These are phyloP conservation scores for Cystofilobasidium ferigula DNA, from an alignment of 768 basidiomycete species.

Conservation along the genomic window DNA sequence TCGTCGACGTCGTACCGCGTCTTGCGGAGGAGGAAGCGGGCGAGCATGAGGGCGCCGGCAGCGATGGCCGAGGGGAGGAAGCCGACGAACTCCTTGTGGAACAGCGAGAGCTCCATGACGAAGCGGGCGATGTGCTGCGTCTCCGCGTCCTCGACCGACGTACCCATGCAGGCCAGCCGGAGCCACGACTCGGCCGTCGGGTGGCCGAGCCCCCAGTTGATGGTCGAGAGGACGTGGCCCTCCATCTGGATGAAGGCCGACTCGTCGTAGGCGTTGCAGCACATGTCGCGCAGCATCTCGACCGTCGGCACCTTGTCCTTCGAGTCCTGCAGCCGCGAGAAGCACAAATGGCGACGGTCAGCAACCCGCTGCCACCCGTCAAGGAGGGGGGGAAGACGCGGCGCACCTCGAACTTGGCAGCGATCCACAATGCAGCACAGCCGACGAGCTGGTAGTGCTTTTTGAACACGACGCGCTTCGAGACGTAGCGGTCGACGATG, in stretches of 20 bases:
- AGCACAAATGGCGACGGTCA: not conserved
- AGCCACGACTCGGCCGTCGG: constrained; percentile 98
- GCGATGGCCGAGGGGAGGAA: constrained; percentile 78
- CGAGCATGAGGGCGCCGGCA: constrained; percentile 73
- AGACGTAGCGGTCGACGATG: constrained; percentile 98
- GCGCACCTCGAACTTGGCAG: constrained; percentile 79
- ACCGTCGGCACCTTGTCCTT: constrained; percentile 97
- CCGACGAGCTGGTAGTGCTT: constrained; percentile 99
- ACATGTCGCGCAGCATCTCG: constrained; percentile 85
- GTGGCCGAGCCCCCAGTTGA: constrained; percentile 92
- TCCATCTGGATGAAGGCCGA: constrained; percentile 99
- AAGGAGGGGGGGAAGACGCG: not conserved
- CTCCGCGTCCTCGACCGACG: constrained; percentile 69
- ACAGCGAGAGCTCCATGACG: constrained; percentile 97
- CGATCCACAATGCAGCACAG: constrained; percentile 97
- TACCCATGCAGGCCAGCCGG: constrained; percentile 45
- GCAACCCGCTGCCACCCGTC: not conserved
- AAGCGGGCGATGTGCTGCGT: constrained; percentile 94
- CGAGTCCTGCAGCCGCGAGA: constrained; percentile 50
- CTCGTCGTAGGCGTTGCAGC: constrained; percentile 93
- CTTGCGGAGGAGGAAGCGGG: constrained; percentile 76
- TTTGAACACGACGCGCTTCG: constrained; percentile 94
- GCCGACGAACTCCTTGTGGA: constrained; percentile 88
- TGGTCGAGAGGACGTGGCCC: constrained; percentile 87
- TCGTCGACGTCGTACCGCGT: constrained; percentile 62